These are phyloP conservation scores for Coniochaeta sp. DNA, from an alignment of 2,329 filamentous ascomycete genomes.

Conservation along the genomic window DNA sequence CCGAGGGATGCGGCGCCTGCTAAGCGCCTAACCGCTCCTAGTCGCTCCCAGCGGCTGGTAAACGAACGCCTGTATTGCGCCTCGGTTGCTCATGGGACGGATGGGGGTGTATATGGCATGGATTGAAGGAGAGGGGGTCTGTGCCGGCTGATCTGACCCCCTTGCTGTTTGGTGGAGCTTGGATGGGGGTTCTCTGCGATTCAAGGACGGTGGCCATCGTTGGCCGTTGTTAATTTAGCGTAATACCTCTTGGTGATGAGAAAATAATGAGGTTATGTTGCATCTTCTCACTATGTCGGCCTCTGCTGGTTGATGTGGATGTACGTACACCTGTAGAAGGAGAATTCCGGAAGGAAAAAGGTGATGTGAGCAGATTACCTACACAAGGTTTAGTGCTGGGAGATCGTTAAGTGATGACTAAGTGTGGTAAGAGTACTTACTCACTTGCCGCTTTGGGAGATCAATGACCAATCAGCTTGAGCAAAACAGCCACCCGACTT, in stretches of 20 bases:
- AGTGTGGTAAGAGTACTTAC: too few relatives aligned
- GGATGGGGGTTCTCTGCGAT: not conserved
- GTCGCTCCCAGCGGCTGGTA: not conserved
- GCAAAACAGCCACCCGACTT: too few relatives aligned
- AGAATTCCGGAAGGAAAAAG: not conserved
- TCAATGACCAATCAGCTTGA: too few relatives aligned
- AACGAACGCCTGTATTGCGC: not conserved
- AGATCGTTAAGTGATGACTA: too few relatives aligned
- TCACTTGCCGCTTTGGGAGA: too few relatives aligned
- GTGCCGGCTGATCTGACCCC: not conserved
- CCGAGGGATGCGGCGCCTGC: conserved; percentile 7
- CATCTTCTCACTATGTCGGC: not conserved
- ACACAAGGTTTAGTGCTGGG: too few relatives aligned
- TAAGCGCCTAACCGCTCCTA: not conserved
- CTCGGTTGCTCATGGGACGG: not conserved
- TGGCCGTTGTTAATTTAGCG: not conserved
- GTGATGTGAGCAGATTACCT: not conserved
- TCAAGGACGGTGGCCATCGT: not conserved
- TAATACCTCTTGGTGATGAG: not conserved
- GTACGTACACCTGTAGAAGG: too few relatives aligned
- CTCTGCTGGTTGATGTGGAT: not conserved
- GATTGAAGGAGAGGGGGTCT: not conserved
- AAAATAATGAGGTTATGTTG: not conserved
- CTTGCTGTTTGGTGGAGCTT: not conserved
- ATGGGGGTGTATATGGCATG: not conserved